A percentile compares a stretch with the other conserved stretches of the same genome.
These are phyloP conservation scores for Colletotrichum liaoningense DNA, from an alignment of 2,329 filamentous ascomycete genomes.

Conservation along the genomic window DNA sequence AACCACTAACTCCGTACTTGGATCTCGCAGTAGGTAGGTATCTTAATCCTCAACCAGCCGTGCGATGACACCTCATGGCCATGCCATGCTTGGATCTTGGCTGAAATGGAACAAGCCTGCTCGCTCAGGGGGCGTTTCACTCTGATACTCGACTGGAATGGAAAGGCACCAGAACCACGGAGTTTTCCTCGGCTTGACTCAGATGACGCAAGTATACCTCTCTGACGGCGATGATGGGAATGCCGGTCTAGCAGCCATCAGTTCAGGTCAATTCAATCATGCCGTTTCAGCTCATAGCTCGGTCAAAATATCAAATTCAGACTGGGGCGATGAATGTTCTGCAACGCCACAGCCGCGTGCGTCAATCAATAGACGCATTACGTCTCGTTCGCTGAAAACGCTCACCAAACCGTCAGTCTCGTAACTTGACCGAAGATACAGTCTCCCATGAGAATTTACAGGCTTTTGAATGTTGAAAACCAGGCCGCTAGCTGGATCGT, in stretches of 20 bases:
- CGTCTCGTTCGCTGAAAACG: conserved; percentile 1
- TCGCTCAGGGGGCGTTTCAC: conserved; percentile 19
- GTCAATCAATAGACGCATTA: neutral
- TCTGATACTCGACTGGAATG: conserved; percentile 23
- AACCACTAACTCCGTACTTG: neutral
- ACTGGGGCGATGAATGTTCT: neutral
- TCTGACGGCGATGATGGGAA: conserved; percentile 11
- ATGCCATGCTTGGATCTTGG: neutral
- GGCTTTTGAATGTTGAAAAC: neutral
- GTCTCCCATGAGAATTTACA: neutral
- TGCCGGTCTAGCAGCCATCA: conserved; percentile 10
- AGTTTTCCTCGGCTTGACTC: neutral
- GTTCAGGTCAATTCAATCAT: neutral
- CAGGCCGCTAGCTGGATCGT: neutral
- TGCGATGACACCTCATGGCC: conserved; percentile 10
- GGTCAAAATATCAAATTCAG: neutral
- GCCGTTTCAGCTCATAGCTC: neutral
- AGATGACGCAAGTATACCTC: conserved; percentile 1
- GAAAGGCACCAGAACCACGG: conserved; percentile 1
- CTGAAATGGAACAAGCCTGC: neutral
- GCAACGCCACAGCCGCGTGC: conserved; percentile 16
- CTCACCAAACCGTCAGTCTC: neutral
- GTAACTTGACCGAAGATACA: neutral
- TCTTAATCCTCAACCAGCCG: neutral
- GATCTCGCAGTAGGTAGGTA: neutral